phyloP scores from a whole-genome alignment of 2,329 filamentous ascomycete genomes.

The Cladosporium sp. region DNA sequence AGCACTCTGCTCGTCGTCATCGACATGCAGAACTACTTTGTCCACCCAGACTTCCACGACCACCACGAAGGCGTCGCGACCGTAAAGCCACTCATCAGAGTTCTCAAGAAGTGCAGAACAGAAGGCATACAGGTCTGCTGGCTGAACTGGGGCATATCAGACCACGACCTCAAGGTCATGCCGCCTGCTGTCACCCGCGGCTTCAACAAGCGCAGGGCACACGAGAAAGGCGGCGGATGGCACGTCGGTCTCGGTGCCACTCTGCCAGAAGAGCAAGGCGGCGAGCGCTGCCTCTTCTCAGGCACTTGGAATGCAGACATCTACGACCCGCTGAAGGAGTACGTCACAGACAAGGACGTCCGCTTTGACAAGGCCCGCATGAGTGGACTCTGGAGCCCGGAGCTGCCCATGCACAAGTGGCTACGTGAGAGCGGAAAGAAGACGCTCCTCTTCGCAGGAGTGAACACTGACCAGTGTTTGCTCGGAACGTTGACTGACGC shows the following conservation, averaged over 20 bases:
- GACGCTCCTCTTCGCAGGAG: conserved; percentile 39
- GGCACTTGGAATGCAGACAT: conserved; percentile 42
- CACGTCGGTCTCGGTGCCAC: conserved; percentile 37
- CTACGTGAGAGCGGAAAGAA: conserved; percentile 38
- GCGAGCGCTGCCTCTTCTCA: conserved; percentile 38
- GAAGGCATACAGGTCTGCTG: conserved; percentile 39
- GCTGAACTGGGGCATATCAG: conserved; percentile 40
- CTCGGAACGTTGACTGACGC: conserved; percentile 40
- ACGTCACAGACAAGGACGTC: conserved; percentile 35
- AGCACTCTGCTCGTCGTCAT: conserved; percentile 38
- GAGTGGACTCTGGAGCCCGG: conserved; percentile 39
- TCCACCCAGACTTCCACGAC: conserved; percentile 31
- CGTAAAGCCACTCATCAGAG: conserved; percentile 34
- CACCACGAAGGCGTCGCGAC: conserved; percentile 30
- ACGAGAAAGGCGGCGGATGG: conserved; percentile 36
- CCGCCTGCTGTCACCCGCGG: conserved; percentile 39
- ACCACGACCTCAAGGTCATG: conserved; percentile 36
- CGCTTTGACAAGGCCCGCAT: conserved; percentile 43
- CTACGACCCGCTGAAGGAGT: conserved; percentile 37
- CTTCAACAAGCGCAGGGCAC: conserved; percentile 32
- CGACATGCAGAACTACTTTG: conserved; percentile 44
- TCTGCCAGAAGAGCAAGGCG: conserved; percentile 35
- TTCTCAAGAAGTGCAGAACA: conserved; percentile 37
- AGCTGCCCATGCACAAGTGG: conserved; percentile 39
- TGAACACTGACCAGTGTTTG: conserved; percentile 42